phyloP scores from a whole-genome alignment of 1,284 basidiomycete genomes.

The Rhodotorula mucilaginosa region DNA sequence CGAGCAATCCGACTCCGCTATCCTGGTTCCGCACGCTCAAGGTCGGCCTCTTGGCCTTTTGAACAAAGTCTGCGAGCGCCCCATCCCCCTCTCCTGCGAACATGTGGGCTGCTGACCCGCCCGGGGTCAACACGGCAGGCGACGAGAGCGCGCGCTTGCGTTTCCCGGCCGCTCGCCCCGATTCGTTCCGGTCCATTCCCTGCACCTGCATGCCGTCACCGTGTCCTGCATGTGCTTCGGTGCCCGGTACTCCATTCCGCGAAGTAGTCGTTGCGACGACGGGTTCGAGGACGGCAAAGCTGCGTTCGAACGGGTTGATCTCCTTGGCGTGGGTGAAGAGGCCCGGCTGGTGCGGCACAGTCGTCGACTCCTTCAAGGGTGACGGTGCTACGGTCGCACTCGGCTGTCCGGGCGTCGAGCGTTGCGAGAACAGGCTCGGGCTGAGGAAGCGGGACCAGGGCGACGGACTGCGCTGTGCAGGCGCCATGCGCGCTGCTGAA shows the following conservation, averaged over 20 bases:
- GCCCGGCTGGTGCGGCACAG: conserved; percentile 11
- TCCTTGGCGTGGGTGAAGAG: conserved; percentile 26
- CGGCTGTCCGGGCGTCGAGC: background rate
- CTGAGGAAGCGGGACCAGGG: conserved; percentile 27
- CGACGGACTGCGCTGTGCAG: background rate
- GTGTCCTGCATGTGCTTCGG: background rate
- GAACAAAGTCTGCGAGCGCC: conserved; percentile 11
- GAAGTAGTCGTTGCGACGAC: background rate
- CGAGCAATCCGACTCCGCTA: conserved; percentile 8
- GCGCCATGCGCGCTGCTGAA: background rate
- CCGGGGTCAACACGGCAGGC: conserved; percentile 31
- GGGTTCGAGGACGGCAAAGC: conserved; percentile 8
- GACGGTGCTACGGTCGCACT: background rate
- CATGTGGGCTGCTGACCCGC: conserved; percentile 7
- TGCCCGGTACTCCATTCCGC: no score
- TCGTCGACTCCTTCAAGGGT: conserved; percentile 12
- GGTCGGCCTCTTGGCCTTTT: conserved; percentile 28
- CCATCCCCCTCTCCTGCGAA: background rate
- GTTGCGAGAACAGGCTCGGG: conserved; percentile 25
- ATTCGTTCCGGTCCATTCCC: background rate
- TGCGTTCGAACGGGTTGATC: conserved; percentile 36
- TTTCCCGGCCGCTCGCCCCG: background rate
- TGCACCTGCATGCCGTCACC: background rate
- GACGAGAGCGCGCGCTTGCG: conserved; percentile 34
- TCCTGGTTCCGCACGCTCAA: conserved; percentile 6